Conservation (phyloP, 2,329 filamentous ascomycete species). For the Drechslera avenae region DNA sequence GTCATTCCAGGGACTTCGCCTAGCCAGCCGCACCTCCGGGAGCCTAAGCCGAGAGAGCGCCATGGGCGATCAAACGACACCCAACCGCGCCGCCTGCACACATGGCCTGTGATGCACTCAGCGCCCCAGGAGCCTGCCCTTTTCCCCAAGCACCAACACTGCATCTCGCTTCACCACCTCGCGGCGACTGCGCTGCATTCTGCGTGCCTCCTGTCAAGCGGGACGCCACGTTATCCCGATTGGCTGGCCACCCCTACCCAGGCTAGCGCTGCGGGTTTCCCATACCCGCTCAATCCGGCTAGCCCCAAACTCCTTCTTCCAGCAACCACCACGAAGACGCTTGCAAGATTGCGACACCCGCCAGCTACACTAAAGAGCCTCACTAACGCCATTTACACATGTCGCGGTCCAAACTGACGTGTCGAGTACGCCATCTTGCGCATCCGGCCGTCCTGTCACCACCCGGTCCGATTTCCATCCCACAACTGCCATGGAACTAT, state of each 20-base stretch:
- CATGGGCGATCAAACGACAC: neutral
- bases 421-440: slow-evolving; percentile 5
- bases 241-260: slow-evolving; percentile 8
- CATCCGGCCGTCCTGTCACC: neutral
- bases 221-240: slow-evolving; percentile 9
- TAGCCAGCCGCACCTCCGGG: slow-evolving; percentile 6
- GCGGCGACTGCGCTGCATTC: neutral
- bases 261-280: neutral
- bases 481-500: slow-evolving; percentile 5
- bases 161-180: neutral
- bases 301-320: neutral
- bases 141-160: neutral
- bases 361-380: slow-evolving; percentile 5
- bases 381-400: neutral
- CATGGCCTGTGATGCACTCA: neutral
- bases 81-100: neutral
- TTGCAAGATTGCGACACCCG: neutral
- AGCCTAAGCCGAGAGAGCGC: slow-evolving; percentile 3
- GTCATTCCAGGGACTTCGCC: slow-evolving; percentile 14
- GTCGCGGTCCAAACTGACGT: slow-evolving; percentile 3
- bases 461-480: slow-evolving; percentile 1
- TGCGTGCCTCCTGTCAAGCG: neutral
- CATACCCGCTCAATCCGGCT: neutral
- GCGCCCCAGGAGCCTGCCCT: neutral
- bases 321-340: neutral